Conservation (phyloP, 495 filamentous ascomycete species). For the Cercophora samala region DNA sequence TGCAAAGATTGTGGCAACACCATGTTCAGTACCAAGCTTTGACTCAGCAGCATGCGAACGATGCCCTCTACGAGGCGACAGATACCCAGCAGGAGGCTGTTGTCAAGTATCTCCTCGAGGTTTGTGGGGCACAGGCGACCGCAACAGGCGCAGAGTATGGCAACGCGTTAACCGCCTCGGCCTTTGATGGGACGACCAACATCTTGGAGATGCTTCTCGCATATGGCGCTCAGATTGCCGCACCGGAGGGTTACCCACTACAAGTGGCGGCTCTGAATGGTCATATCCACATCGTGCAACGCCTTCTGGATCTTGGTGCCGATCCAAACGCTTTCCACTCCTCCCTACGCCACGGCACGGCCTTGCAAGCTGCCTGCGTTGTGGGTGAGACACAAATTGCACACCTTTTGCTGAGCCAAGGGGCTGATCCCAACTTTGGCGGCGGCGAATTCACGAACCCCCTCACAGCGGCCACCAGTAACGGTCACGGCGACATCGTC, state of each 20-base stretch:
- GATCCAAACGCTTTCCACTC: slow-evolving; percentile 11
- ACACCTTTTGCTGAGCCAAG: slow-evolving; percentile 1
- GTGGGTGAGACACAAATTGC: slow-evolving; percentile 13
- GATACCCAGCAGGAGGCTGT: slow-evolving; percentile 14
- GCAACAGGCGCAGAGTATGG: slow-evolving; percentile 15
- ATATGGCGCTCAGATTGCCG: slow-evolving; percentile 10
- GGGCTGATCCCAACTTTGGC: slow-evolving; percentile 14
- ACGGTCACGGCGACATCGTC: slow-evolving; percentile 15
- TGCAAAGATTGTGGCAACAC: slow-evolving; percentile 10
- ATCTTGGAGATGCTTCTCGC: slow-evolving; percentile 15
- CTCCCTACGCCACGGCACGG: slow-evolving; percentile 4
- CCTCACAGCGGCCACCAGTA: slow-evolving; percentile 11
- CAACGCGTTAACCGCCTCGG: slow-evolving; percentile 17
- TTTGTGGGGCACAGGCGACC: slow-evolving; percentile 12
- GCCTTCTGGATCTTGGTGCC: slow-evolving; percentile 10
- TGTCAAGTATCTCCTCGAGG: slow-evolving; percentile 10
- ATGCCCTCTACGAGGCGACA: slow-evolving; percentile 13
- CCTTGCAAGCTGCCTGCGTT: slow-evolving; percentile 15
- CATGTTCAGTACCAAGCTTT: neutral
- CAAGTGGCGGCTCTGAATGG: slow-evolving; percentile 19
- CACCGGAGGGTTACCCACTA: slow-evolving; percentile 15
- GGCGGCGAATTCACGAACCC: slow-evolving; percentile 15
- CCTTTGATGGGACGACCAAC: slow-evolving; percentile 13
- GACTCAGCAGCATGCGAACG: slow-evolving; percentile 1
- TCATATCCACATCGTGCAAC: slow-evolving; percentile 11